Base-by-base conservation (phyloP, 2,329 filamentous ascomycete species). In the Trichophyton verrucosum region DNA sequence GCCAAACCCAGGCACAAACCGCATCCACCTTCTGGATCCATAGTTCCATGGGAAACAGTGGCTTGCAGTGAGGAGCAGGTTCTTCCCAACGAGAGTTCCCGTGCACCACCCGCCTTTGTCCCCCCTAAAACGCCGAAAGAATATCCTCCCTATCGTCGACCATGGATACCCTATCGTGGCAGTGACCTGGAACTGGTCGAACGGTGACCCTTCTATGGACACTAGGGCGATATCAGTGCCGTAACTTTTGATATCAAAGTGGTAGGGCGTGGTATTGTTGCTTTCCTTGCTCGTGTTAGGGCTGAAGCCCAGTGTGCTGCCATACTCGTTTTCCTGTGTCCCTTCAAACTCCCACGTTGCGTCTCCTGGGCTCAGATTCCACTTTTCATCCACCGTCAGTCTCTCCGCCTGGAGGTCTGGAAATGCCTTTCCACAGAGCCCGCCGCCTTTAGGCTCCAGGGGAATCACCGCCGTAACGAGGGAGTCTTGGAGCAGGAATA, bases 41-140 rank as follows among this genome's bases (percentile, higher is more conserved):
- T 65, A 65, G 17, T 63, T 63, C 66, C 65, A 67, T 13, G 66
- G 66, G 57, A 66, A 67, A 46, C 66, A 67, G 55, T 67, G 66
- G 58, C 66, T 67, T 9, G 66, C 66, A 15, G 66, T 67, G 53
- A 67, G 65, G 22, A 67, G 47, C 46, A 65, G 61, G 40, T 66
- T 64, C 42, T 62, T 63, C 30, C 66, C 66, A 20, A 67, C 65
- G 2, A 67, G 55, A 6, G 66, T 62, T 2, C 65, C 66, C 5
- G 65, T 67, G 46, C 66, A 67, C 66, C 66, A 67, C 27, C 66
- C 66, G 8, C 65, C 66, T 42, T 55, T 62, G 20, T 67, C 65
- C 3, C 60, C 58, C 58, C 62, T 62, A 46, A 63, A 67, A 15
- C 64, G 61, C 20, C 63, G 60, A 60, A 66, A 66, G 30, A 59